A percentile compares a stretch with the other conserved stretches of the same genome.
phyloP scores from a whole-genome alignment of 2,329 filamentous ascomycete genomes.

The Diplodia seriata region DNA sequence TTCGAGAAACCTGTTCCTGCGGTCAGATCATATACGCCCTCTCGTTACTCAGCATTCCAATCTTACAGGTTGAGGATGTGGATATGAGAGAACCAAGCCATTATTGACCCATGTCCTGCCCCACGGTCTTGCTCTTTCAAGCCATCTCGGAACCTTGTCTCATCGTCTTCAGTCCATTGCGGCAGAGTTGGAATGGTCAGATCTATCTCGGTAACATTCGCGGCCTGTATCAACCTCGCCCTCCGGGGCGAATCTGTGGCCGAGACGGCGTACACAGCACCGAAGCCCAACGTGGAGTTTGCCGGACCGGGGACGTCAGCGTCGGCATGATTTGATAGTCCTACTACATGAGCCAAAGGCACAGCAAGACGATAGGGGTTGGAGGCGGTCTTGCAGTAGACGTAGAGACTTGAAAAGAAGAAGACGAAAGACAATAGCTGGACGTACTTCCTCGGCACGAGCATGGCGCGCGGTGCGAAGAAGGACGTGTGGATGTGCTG shows the following conservation, averaged over 20 bases:
- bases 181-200: constrained; percentile 53
- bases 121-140: constrained; percentile 33
- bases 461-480: constrained; percentile 11
- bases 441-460: constrained; percentile 1
- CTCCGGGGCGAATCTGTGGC: constrained; percentile 47
- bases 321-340: background rate
- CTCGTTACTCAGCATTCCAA: constrained; percentile 36
- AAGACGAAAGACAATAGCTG: constrained; percentile 1
- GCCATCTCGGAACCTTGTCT: background rate
- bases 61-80: constrained; percentile 50
- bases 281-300: constrained; percentile 49
- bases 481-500: background rate
- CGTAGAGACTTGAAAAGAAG: background rate
- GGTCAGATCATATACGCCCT: background rate
- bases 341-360: background rate
- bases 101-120: constrained; percentile 48
- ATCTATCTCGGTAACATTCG: constrained; percentile 52
- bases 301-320: background rate
- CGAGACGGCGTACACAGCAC: constrained; percentile 49
- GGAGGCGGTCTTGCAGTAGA: background rate
- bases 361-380: background rate
- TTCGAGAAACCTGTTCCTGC: constrained; percentile 48
- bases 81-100: constrained; percentile 55
- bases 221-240: constrained; percentile 48
- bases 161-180: constrained; percentile 50